These are phyloP conservation scores for Cryptosporidium andersoni DNA, from an alignment of 169 alveolate species.

Conservation along the genomic window DNA sequence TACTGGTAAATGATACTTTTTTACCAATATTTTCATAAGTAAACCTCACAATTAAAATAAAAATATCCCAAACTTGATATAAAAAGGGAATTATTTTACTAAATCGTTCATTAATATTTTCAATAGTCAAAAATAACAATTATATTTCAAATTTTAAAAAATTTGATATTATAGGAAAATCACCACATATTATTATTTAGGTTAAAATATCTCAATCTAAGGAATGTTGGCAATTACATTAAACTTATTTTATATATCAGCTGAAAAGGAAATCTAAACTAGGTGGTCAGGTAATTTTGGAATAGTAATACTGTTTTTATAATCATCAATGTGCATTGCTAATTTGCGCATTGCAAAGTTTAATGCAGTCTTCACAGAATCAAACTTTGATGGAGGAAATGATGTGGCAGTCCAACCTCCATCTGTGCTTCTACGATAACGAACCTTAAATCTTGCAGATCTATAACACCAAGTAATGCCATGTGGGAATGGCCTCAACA, in stretches of 20 bases:
- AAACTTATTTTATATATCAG: background rate
- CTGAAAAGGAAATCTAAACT: background rate
- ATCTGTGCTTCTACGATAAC: constrained; percentile 59
- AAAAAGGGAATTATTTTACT: too few species aligned
- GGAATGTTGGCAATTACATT: background rate
- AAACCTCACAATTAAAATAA: too few species aligned
- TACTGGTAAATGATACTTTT: too few species aligned
- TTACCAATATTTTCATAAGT: too few species aligned
- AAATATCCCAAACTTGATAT: too few species aligned
- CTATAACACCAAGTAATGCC: constrained; percentile 71
- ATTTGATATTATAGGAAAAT: too few species aligned
- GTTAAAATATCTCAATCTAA: background rate
- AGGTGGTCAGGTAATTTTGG: constrained; percentile 31
- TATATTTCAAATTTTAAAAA: too few species aligned
- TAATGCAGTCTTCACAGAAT: constrained; percentile 56
- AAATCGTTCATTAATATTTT: too few species aligned
- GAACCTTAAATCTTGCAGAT: constrained; percentile 69
- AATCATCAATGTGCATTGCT: constrained; percentile 51
- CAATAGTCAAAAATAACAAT: too few species aligned
- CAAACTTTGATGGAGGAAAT: constrained; percentile 48
- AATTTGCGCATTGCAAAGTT: constrained; percentile 38
- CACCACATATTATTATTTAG: too few species aligned
- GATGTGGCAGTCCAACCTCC: constrained; percentile 71
- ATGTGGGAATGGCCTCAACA: constrained; percentile 65
- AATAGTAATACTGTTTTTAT: constrained; percentile 52